Base-by-base conservation (phyloP, 2,329 filamentous ascomycete genomes). In the Apiospora malaysiana region DNA sequence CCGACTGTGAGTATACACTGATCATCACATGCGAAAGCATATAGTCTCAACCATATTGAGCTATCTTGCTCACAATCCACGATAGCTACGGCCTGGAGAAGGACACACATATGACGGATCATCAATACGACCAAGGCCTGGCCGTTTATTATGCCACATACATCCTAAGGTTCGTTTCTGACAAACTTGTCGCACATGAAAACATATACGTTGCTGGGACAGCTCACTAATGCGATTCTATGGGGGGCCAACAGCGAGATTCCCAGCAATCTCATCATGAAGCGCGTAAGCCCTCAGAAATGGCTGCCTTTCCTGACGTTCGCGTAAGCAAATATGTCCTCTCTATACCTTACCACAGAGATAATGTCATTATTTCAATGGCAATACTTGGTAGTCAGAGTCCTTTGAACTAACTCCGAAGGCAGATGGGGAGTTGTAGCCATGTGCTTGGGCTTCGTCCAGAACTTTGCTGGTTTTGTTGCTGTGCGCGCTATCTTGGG, bases 111-210 rank as follows among this genome's bases (percentile, higher is more conserved):
- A 88, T 93, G 73, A 87, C 81, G 6, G 87, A 90, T 71, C 81
- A 85, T 70, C 88, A 93, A 76, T 93, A 92, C 78, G 88, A 90
- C 66, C 86, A 88, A 56, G 90, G 90, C 1, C 82, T 93, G 42
- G 85, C 89, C 16, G 87, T 91, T 1, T 92, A 90, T 76, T 92
- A 92, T 78, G 87, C 89, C 4, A 88, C 89, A 0, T 92, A 91
- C 75, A 88, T 91, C 73, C 83, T 83, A 70, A 89, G 86, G 87
- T 86, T 71, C 63, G 81, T 77, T 21, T 46, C 9, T 32, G 32
- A 32, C 14, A 25, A 9, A 40, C 42, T 51, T 23, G 12, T 32
- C 9, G 37, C 18, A 3, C 32, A 18, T n/a, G 21, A 23, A 2
- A 2, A 47, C 9, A 1, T 63, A 5, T 32, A 7, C 5, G 9